These are phyloP conservation scores for Coemansia sp. DNA, from an alignment of 192 early-diverging fungal species.

Conservation along the genomic window DNA sequence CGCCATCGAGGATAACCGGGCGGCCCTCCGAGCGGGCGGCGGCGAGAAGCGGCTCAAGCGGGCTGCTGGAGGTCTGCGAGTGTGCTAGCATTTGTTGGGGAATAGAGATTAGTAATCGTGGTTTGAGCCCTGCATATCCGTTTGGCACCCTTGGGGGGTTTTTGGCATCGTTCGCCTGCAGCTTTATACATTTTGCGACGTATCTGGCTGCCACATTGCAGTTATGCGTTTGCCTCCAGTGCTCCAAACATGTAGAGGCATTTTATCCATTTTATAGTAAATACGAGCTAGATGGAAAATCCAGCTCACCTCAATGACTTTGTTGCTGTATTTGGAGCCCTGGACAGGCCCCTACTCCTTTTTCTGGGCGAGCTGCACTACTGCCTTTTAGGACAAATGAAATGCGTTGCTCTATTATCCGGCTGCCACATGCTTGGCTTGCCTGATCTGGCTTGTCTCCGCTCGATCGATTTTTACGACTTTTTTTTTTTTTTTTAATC, in stretches of 20 bases:
- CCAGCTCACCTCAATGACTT: too few species aligned
- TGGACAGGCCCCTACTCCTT: too few species aligned
- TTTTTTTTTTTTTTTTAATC: background rate
- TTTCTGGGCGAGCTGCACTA: too few species aligned
- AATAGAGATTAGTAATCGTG: background rate
- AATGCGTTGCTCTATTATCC: background rate
- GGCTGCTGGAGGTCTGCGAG: background rate
- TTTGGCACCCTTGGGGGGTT: too few species aligned
- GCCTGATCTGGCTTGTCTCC: background rate
- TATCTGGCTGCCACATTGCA: background rate
- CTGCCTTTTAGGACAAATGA: background rate
- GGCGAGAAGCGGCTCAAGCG: background rate
- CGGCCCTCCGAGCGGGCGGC: background rate
- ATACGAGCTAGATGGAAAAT: too few species aligned
- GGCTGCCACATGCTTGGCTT: background rate
- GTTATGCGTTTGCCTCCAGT: conserved; percentile 1
- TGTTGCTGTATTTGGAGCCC: too few species aligned
- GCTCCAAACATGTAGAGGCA: background rate
- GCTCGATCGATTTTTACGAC: background rate
- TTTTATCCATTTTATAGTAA: background rate
- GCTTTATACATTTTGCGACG: conserved; percentile 4
- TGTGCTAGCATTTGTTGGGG: background rate
- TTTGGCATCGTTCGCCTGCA: too few species aligned
- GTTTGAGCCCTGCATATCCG: background rate
- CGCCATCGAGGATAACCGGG: conserved; percentile 25